Conservation (phyloP, 176 grass and related monocot species). For the Poa annua region DNA sequence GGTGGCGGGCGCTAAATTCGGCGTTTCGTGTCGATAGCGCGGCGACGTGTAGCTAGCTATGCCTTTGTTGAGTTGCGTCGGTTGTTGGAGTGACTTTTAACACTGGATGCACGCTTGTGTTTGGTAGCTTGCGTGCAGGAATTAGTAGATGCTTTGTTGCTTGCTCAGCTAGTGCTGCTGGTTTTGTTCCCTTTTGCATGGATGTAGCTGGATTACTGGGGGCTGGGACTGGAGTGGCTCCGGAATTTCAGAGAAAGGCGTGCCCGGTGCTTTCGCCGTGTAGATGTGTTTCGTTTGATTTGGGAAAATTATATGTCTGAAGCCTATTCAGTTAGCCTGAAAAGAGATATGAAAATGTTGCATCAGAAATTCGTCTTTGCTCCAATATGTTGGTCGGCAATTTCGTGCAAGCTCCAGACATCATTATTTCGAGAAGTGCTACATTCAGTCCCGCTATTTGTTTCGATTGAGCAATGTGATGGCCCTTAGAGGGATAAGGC, state of each 20-base stretch:
- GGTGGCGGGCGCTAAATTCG: slow-evolving; percentile 1
- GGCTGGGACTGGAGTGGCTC: not conserved
- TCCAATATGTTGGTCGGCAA: not conserved
- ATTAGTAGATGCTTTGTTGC: slow-evolving; percentile 15
- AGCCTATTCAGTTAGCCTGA: slow-evolving; percentile 4
- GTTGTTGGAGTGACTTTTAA: slow-evolving; percentile 25
- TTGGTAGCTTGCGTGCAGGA: slow-evolving; percentile 15
- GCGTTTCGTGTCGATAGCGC: slow-evolving; percentile 34
- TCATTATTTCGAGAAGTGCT: not conserved
- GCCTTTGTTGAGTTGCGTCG: not conserved
- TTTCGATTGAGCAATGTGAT: not conserved
- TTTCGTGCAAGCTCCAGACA: not conserved
- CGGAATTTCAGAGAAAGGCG: slow-evolving; percentile 35
- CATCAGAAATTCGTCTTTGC: not conserved
- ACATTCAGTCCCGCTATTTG: slow-evolving; percentile 17
- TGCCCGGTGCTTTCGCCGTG: not conserved
- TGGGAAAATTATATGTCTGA: not conserved
- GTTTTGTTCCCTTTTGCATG: slow-evolving; percentile 1
- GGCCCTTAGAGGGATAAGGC: not conserved
- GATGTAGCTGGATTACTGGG: slow-evolving; percentile 19
- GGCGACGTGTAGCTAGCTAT: not conserved
- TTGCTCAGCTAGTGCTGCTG: slow-evolving; percentile 31
- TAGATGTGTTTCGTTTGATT: slow-evolving; percentile 26
- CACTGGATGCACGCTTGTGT: slow-evolving; percentile 29
- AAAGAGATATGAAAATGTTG: not conserved